Conservation (phyloP, 108 stramenopile species). For the Skeletonema costatum region DNA sequence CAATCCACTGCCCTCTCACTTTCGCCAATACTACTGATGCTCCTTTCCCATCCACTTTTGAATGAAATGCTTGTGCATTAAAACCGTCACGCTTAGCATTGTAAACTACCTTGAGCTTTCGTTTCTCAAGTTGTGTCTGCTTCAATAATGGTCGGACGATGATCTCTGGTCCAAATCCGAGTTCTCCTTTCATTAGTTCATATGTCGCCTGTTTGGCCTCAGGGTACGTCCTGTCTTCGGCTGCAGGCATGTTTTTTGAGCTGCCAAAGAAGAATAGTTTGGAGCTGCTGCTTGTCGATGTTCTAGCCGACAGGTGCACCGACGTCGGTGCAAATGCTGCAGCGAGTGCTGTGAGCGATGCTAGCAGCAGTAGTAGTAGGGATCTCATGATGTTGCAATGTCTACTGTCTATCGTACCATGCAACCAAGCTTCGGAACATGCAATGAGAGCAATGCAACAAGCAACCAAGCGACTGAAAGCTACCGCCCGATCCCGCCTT, state of each 20-base stretch:
- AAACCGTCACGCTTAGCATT: slow-evolving; percentile 62
- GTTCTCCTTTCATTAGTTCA: slow-evolving; percentile 14
- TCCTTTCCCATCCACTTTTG: slow-evolving; percentile 66
- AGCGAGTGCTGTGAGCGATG: background rate
- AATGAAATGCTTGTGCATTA: slow-evolving; percentile 56
- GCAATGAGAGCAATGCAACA: too few species aligned
- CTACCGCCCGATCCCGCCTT: too few species aligned
- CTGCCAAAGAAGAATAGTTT: background rate
- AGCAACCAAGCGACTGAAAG: too few species aligned
- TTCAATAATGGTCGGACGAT: slow-evolving; percentile 61
- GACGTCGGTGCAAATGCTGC: background rate
- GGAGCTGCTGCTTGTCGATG: background rate
- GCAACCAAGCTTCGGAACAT: too few species aligned
- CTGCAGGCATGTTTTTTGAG: slow-evolving; percentile 6
- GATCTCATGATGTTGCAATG: background rate
- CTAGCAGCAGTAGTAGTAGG: background rate
- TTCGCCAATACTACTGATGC: slow-evolving; percentile 61
- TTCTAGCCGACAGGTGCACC: background rate
- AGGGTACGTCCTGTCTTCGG: slow-evolving; percentile 22
- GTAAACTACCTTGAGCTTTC: slow-evolving; percentile 57
- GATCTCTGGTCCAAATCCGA: slow-evolving; percentile 16
- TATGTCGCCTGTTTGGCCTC: slow-evolving; percentile 45
- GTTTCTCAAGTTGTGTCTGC: slow-evolving; percentile 70
- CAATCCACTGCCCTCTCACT: slow-evolving; percentile 36
- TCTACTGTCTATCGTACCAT: too few species aligned